Evolutionary conservation across 2,329 filamentous ascomycete species (phyloP), one percentile per base, ranked within the genome.

Genomic region (Colletotrichum lupini): DNA sequence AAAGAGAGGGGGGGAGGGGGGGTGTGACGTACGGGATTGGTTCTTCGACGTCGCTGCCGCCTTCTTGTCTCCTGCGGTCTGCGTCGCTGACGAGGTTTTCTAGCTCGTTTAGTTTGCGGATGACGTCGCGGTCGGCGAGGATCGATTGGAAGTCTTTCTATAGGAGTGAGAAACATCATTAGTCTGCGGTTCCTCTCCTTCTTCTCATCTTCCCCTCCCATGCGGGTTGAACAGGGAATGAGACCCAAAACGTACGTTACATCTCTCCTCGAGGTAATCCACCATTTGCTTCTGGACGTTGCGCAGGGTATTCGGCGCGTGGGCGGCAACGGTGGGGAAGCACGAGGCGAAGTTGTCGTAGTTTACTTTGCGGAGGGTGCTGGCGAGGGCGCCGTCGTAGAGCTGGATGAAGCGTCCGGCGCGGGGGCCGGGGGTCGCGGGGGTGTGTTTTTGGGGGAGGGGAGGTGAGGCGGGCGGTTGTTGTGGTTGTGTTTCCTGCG

Each of bases 221-320:
- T 59, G 19, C 26, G 35, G 30, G 22, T 9, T 4, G 64, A 26
- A 22, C 22, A 19, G 6, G 57, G 55, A 35, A 19, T 32, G 35
- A 12, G 53, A 12, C 2, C 37, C 37, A 6, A 74, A 64, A 79
- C 81, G 26, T 74, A 88, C 86, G 79, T 85, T 82, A 76, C 89
- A 91, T 73, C 90, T 86, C 75, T 85, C 83, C 26, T 84, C 83
- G 74, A 92, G 79, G 76, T 88, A 84, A 16, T 86, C 86, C 12
- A 90, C 86, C 87, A 92, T 90, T 78, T 89, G 87, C 66, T 81
- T 80, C 82, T 91, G 90, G 53, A 92, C 86, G 75, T 86, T 85
- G 74, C 83, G 83, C 77, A 92, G 83, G 49, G 87, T 85, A 8
- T 80, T 82, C 28, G 88, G 87, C 24, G 89, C 86, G 74, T 84